phyloP scores from a whole-genome alignment of 371 early-diverging fungal genomes.

The Sporodiniella umbellata region DNA sequence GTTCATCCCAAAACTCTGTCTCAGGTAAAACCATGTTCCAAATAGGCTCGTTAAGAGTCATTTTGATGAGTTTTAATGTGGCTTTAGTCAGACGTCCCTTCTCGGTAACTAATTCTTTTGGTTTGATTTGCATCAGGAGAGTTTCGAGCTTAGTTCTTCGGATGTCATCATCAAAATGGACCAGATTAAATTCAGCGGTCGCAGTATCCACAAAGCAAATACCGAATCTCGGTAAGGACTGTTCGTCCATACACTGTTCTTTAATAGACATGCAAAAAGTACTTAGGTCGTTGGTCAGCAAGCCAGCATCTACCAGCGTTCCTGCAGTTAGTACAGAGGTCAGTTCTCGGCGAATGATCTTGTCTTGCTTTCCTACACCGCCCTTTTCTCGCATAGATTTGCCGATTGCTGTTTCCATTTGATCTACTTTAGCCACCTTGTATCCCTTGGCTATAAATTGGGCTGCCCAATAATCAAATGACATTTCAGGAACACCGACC shows the following conservation, averaged over 20 bases:
- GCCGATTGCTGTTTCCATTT: slow-evolving; percentile 95
- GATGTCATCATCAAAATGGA: slow-evolving; percentile 81
- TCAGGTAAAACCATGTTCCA: slow-evolving; percentile 75
- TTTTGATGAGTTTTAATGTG: slow-evolving; percentile 75
- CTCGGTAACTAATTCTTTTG: slow-evolving; percentile 85
- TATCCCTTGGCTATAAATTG: slow-evolving; percentile 95
- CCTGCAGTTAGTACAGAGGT: slow-evolving; percentile 94
- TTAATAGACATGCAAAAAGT: slow-evolving; percentile 94
- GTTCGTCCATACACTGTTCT: slow-evolving; percentile 39
- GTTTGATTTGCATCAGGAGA: slow-evolving; percentile 87
- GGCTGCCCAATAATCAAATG: slow-evolving; percentile 95
- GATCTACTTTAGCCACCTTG: slow-evolving; percentile 98
- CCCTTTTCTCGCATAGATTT: slow-evolving; percentile 91
- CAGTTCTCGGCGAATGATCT: slow-evolving; percentile 94
- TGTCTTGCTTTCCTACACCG: slow-evolving; percentile 59
- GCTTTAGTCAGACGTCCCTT: slow-evolving; percentile 65
- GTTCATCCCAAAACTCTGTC: slow-evolving; percentile 82
- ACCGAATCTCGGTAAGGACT: slow-evolving; percentile 58
- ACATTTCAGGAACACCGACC: slow-evolving; percentile 98
- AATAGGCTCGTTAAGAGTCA: slow-evolving; percentile 52
- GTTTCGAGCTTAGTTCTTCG: slow-evolving; percentile 90
- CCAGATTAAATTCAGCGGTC: slow-evolving; percentile 86
- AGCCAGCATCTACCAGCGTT: slow-evolving; percentile 88
- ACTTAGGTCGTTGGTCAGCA: slow-evolving; percentile 84
- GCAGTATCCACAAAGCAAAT: slow-evolving; percentile 95